Base-by-base conservation (phyloP, 2,329 filamentous ascomycete genomes). In the Fusarium globosum region DNA sequence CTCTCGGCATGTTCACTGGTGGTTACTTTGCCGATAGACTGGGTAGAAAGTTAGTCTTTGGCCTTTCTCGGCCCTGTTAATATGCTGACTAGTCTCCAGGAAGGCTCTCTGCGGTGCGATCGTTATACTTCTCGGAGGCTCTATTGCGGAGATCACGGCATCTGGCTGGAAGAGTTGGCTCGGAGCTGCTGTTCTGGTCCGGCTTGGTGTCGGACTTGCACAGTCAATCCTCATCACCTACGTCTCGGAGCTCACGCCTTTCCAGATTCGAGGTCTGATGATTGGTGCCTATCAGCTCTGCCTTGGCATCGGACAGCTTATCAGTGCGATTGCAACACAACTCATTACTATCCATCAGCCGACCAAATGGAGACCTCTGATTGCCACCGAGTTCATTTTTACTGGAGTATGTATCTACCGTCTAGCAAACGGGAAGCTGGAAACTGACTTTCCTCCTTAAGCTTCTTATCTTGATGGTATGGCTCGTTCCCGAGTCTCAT, bases 191-290 rank as follows among this genome's bases (percentile, higher is more conserved):
- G 51, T 53, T 28, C 51, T 53, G 3, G 35, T 53, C 15, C 35
- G 51, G 11, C 23, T 38, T 13, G 51, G 51, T 21, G 51, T 53
- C 11, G 51, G 55, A 10, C 55, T 68, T n/a, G 65, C 65, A 21
- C 65, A 68, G 60, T 68, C 61, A 4, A 58, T 65, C n/a, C 65
- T 68, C 18, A 36, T 68, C 20, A 65, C 61, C 13, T 68, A 68
- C 7, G 65, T 68, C n/a, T 68, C 65, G 5, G 65, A 65, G 33
- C 45, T 68, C 6, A 43, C 65, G 21, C 65, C 65, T n/a, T 68
- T 68, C 45, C 61, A 68, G 53, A 68, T 68, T 23, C 65, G 61
- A 36, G 65, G 65, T 20, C 42, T 68, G 11, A 68, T 68, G 65
- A 68, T 68, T 21, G 65, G 65, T 23, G 65, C 61, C 7, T 68